phyloP scores from a whole-genome alignment of 768 basidiomycete genomes.

The Psilocybe subaeruginosa region DNA sequence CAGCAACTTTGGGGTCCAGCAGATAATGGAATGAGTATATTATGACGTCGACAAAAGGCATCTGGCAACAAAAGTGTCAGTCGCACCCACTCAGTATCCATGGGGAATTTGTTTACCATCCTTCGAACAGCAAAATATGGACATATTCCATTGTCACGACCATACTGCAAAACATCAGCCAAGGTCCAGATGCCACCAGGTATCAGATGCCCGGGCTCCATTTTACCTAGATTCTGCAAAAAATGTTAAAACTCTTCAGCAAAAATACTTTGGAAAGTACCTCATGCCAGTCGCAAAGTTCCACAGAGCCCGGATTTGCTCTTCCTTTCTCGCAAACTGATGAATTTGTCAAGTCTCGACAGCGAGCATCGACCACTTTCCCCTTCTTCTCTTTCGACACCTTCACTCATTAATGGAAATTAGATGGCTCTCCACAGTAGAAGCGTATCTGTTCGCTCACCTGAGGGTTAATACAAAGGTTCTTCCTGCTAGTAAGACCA shows the following conservation, averaged over 20 bases:
- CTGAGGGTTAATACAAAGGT: slow-evolving; percentile 94
- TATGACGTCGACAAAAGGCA: slow-evolving; percentile 94
- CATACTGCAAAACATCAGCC: slow-evolving; percentile 89
- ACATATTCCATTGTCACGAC: slow-evolving; percentile 82
- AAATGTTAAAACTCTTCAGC: slow-evolving; percentile 6
- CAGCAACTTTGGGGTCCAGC: slow-evolving; percentile 97
- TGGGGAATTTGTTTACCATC: slow-evolving; percentile 64
- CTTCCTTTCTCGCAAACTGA: slow-evolving; percentile 82
- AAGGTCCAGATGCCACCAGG: slow-evolving; percentile 92
- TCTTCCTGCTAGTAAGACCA: slow-evolving; percentile 94
- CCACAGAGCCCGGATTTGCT: slow-evolving; percentile 85
- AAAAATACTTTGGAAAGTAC: slow-evolving; percentile 42
- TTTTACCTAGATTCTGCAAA: slow-evolving; percentile 74
- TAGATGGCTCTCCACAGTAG: background rate
- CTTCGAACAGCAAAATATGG: slow-evolving; percentile 96
- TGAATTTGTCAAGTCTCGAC: slow-evolving; percentile 92
- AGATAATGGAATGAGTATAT: slow-evolving; percentile 99
- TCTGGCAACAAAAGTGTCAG: slow-evolving; percentile 48
- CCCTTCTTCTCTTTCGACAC: slow-evolving; percentile 99
- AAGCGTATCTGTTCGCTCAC: slow-evolving; percentile 42
- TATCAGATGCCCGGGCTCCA: slow-evolving; percentile 81
- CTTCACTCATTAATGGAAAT: slow-evolving; percentile 38
- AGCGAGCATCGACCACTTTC: slow-evolving; percentile 94
- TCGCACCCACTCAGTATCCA: background rate
- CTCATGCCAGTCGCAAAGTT: slow-evolving; percentile 95